Percentiles rank a stretch among this genome's conserved stretches.
Conservation (phyloP, 2,329 filamentous ascomycete genomes). For the Calonectria ilicicola region DNA sequence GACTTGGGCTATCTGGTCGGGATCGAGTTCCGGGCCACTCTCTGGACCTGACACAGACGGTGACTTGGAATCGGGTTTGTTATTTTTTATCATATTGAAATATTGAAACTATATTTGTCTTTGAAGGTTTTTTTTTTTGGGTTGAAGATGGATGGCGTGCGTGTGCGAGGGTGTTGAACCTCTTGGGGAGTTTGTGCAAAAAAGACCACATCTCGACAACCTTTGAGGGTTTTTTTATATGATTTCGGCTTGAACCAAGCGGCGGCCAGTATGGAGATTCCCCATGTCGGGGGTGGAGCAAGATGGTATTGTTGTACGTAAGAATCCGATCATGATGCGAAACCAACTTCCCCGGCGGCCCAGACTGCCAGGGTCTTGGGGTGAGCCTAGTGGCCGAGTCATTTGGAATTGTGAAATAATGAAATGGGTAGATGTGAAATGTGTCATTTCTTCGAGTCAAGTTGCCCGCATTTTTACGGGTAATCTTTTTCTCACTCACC, state of each 20-base stretch:
- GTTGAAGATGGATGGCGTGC: neutral
- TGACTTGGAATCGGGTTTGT: slow-evolving; percentile 2
- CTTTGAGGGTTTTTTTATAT: neutral
- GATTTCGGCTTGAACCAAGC: neutral
- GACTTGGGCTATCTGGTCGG: slow-evolving; percentile 22
- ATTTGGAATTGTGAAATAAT: neutral
- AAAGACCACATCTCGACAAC: neutral
- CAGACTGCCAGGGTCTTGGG: neutral
- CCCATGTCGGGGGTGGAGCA: slow-evolving; percentile 12
- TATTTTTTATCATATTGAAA: slow-evolving; percentile 19
- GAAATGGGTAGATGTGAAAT: neutral
- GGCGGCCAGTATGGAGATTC: slow-evolving; percentile 15
- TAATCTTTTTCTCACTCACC: neutral
- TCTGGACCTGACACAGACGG: neutral
- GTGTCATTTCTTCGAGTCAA: neutral
- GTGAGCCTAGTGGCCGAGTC: neutral
- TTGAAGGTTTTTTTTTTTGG: no score
- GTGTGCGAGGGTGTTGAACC: neutral
- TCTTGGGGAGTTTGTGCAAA: neutral
- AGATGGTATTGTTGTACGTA: slow-evolving; percentile 28
- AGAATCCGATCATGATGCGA: slow-evolving; percentile 26
- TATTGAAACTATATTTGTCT: neutral
- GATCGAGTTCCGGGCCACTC: slow-evolving; percentile 5
- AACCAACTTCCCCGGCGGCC: neutral
- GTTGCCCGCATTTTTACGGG: neutral